Evolutionary conservation across 192 early-diverging fungal genomes (phyloP).

Genomic region (Rhizophagus clarus): DNA sequence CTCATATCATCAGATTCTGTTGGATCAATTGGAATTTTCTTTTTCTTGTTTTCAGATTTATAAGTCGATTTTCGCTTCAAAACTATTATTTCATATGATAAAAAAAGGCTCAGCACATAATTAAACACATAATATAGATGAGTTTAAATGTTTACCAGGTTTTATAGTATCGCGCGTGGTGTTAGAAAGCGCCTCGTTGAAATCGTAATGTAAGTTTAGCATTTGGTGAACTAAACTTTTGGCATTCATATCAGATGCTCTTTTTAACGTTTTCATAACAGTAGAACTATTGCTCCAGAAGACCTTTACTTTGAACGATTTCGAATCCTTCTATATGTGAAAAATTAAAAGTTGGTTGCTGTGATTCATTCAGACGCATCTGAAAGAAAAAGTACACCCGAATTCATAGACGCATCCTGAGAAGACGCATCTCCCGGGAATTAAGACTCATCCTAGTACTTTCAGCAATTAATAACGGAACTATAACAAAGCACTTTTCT

Average conservation of each 20-base stretch:
- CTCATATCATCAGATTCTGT: too few species aligned
- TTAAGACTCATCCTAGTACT: constrained; percentile 19
- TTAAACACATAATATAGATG: too few species aligned
- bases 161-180: constrained; percentile 3
- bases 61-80: too few species aligned
- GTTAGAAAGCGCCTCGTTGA: background rate
- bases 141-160: background rate
- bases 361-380: background rate
- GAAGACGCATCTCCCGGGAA: background rate
- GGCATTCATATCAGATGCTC: constrained; percentile 6
- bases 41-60: too few species aligned
- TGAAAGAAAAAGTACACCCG: background rate
- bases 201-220: constrained; percentile 14
- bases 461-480: constrained; percentile 17
- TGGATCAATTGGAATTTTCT: too few species aligned
- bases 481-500: constrained; percentile 20
- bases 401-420: too few species aligned
- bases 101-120: too few species aligned
- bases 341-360: constrained; percentile 17
- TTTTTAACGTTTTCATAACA: constrained; percentile 28
- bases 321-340: too few species aligned
- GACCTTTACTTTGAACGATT: background rate
- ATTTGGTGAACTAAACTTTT: constrained; percentile 13
- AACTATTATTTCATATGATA: too few species aligned
- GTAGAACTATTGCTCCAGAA: constrained; percentile 6